These are phyloP conservation scores for Lactarius evosmus DNA, from an alignment of 768 basidiomycete species.

Conservation along the genomic window DNA sequence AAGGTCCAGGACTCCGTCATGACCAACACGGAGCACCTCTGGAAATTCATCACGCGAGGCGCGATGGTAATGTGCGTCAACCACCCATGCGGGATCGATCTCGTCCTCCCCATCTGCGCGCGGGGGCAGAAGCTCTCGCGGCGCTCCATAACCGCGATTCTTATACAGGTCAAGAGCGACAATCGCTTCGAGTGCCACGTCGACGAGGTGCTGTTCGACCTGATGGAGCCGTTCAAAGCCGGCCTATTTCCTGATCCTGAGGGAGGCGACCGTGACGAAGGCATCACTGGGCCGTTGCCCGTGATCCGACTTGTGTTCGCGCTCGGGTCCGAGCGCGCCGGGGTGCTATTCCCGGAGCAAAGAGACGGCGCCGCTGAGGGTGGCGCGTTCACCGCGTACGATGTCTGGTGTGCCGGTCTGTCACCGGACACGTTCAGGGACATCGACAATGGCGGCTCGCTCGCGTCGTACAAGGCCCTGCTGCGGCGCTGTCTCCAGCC, in stretches of 20 bases:
- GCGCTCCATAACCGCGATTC: neutral
- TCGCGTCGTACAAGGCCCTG: too few species aligned
- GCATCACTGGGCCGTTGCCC: neutral
- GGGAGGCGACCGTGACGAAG: neutral
- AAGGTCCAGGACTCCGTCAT: neutral
- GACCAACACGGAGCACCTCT: neutral
- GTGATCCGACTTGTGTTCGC: neutral
- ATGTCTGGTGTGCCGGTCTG: neutral
- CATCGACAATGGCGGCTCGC: too few species aligned
- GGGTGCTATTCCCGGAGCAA: neutral
- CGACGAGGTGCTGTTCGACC: neutral
- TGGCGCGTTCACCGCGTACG: neutral
- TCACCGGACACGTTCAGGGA: too few species aligned
- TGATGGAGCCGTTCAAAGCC: neutral
- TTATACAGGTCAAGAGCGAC: neutral
- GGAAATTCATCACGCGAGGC: slow-evolving; percentile 1
- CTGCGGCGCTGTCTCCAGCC: too few species aligned
- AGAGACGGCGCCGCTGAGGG: neutral
- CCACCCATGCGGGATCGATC: neutral
- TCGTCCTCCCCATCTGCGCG: neutral
- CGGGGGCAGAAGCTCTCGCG: neutral
- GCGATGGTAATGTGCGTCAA: neutral
- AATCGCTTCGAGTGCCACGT: neutral
- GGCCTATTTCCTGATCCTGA: neutral
- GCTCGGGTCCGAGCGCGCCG: neutral